Evolutionary conservation across 768 basidiomycete species (phyloP), one percentile per base, ranked within the genome.

Genomic region (Lyophyllum atratum): DNA sequence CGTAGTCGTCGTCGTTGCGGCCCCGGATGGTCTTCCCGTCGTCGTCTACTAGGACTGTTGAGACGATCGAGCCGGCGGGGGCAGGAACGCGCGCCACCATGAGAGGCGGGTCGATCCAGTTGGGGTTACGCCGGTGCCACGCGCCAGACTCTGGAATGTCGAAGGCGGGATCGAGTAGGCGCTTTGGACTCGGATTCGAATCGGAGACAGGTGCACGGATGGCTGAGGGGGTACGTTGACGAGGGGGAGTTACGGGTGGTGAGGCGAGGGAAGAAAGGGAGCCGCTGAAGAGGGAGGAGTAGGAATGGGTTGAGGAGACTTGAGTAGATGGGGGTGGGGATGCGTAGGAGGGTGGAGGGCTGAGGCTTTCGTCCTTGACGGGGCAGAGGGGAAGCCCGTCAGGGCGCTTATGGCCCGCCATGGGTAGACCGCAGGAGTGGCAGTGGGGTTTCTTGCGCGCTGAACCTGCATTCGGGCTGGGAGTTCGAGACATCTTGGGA

Each of bases 361-460:
- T 28, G 0, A n/a, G n/a, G 37, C 34, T 51, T 29, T n/a, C 22
- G 17, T 53, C 4, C 15, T 45, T 50, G 19, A 21, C 58, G 22
- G 73, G 73, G 49, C 75, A 76, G 40, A 73, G 54, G 28, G 63
- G 69, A 25, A 52, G 43, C 31, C 73, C 73, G 45, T 64, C 29
- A 4, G 60, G 70, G 17, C 75, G 72, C 58, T 70, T 74, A 68
- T 77, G 76, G 11, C 76, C 76, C 3, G 66, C 70, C 76, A 77
- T 77, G 42, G 68, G 74, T 3, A 61, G 50, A 15, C 68, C 67
- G 51, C 76, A 77, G 8, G 62, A 66, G 28, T 62, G 71, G 52
- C 75, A 76, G 28, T 62, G 54, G 19, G 72, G 75, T 24, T 64
- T 66, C 58, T 68, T 72, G 48, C 60, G 54, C 12, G 28, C 15